phyloP scores from a whole-genome alignment of 148 eudicot genomes.

The Cornus kousa region DNA sequence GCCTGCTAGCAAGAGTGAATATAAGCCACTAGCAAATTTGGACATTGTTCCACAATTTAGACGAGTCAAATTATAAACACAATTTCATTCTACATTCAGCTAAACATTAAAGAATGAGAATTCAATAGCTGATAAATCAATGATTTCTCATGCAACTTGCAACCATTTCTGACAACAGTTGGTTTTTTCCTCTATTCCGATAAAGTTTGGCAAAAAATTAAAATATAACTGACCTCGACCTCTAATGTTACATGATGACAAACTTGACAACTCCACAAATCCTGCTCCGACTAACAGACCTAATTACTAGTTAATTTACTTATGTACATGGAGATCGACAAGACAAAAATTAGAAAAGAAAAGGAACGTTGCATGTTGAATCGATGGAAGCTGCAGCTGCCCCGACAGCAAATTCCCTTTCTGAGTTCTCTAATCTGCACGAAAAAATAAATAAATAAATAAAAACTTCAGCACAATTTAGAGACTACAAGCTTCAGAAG shows the following conservation, averaged over 20 bases:
- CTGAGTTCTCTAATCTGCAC: constrained; percentile 53
- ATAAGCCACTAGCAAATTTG: too few relatives aligned
- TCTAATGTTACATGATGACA: constrained; percentile 6
- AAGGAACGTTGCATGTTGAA: constrained; percentile 64
- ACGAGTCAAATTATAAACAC: too few relatives aligned
- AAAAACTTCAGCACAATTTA: neutral
- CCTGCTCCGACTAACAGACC: too few relatives aligned
- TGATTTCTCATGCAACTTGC: neutral
- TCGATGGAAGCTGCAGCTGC: constrained; percentile 97
- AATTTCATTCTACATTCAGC: too few relatives aligned
- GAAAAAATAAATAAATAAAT: neutral
- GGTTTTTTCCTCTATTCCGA: neutral
- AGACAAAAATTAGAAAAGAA: neutral
- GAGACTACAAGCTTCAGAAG: neutral
- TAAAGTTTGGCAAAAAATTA: neutral
- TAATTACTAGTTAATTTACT: neutral
- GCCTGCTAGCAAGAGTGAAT: too few relatives aligned
- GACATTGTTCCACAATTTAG: too few relatives aligned
- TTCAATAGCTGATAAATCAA: neutral
- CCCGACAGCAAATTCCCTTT: constrained; percentile 58
- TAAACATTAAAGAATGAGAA: too few relatives aligned
- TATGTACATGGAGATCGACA: constrained; percentile 4
- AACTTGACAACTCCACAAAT: too few relatives aligned
- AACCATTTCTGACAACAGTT: neutral
- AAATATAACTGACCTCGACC: neutral